Percentiles rank a stretch among this genome's conserved stretches.
Evolutionary conservation across 352 stramenopile genomes (phyloP).

Genomic region (Phytopythium delawarense): DNA sequence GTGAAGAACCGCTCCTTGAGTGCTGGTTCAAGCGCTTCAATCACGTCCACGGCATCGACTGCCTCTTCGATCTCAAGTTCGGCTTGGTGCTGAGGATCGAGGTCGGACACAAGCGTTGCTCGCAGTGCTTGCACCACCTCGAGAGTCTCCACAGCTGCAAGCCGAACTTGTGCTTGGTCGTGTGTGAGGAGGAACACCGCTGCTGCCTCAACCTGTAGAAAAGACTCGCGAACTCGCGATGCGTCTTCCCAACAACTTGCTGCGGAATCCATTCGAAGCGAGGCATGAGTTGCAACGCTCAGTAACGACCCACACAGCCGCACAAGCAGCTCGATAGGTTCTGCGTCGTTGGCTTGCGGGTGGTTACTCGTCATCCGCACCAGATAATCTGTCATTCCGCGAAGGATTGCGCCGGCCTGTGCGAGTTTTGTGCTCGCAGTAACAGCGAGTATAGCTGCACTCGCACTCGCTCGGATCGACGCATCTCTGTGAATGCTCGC

Average conservation of each 20-base stretch:
- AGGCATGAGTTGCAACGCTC: background rate
- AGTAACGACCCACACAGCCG: slow-evolving; percentile 30
- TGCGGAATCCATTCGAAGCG: background rate
- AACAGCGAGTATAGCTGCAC: slow-evolving; percentile 32
- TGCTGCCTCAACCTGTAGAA: slow-evolving; percentile 62
- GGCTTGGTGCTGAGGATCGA: background rate
- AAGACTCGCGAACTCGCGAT: slow-evolving; percentile 32
- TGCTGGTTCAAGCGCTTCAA: slow-evolving; percentile 24
- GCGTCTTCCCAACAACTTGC: slow-evolving; percentile 28
- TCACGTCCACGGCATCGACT: slow-evolving; percentile 10
- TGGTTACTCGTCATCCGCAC: slow-evolving; percentile 43
- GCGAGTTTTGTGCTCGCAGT: slow-evolving; percentile 9
- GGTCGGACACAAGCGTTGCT: background rate
- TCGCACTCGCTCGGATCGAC: slow-evolving; percentile 34
- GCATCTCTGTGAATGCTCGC: slow-evolving; percentile 42
- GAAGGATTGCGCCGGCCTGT: slow-evolving; percentile 33
- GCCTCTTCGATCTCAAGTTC: background rate
- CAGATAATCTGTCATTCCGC: slow-evolving; percentile 56
- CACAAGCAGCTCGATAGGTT: slow-evolving; percentile 32
- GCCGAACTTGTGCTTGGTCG: slow-evolving; percentile 26
- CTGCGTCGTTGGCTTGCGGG: slow-evolving; percentile 17
- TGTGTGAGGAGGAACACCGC: slow-evolving; percentile 55
- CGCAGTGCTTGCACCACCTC: slow-evolving; percentile 8
- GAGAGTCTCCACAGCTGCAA: slow-evolving; percentile 26
- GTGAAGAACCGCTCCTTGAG: slow-evolving; percentile 27